phyloP scores from a whole-genome alignment of 2,329 filamentous ascomycete species.

The Cladosporium velox region DNA sequence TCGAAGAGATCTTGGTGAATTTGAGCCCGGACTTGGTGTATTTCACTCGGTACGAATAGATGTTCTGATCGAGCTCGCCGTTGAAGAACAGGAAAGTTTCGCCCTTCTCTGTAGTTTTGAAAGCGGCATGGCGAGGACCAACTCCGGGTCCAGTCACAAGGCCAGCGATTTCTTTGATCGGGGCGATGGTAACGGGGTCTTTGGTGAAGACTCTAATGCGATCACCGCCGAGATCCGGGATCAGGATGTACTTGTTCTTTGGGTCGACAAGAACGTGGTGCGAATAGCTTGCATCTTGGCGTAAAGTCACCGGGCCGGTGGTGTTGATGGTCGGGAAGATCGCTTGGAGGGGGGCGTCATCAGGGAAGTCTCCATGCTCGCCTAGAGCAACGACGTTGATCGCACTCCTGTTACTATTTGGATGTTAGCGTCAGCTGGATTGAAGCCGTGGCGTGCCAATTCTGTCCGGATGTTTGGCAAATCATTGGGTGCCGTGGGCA shows the following conservation, averaged over 20 bases:
- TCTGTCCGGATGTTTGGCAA: background rate
- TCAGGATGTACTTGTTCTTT: background rate
- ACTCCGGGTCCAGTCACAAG: background rate
- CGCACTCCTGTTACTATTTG: background rate
- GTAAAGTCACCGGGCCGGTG: background rate
- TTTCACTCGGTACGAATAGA: background rate
- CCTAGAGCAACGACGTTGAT: background rate
- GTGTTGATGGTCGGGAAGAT: background rate
- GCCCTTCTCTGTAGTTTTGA: background rate
- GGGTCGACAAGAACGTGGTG: background rate
- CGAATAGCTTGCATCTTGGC: background rate
- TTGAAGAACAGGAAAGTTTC: background rate
- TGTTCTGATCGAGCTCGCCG: background rate
- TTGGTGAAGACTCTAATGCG: background rate
- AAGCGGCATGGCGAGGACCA: background rate
- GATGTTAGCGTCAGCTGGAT: background rate
- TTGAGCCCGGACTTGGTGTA: background rate
- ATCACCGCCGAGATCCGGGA: background rate
- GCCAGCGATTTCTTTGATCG: background rate
- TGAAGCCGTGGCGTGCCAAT: background rate
- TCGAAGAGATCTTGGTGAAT: background rate
- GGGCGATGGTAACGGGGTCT: background rate
- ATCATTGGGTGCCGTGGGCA: background rate
- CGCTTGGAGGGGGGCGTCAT: background rate
- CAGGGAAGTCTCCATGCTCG: background rate